Conservation (phyloP, 495 filamentous ascomycete genomes). For the Niebla homalea region DNA sequence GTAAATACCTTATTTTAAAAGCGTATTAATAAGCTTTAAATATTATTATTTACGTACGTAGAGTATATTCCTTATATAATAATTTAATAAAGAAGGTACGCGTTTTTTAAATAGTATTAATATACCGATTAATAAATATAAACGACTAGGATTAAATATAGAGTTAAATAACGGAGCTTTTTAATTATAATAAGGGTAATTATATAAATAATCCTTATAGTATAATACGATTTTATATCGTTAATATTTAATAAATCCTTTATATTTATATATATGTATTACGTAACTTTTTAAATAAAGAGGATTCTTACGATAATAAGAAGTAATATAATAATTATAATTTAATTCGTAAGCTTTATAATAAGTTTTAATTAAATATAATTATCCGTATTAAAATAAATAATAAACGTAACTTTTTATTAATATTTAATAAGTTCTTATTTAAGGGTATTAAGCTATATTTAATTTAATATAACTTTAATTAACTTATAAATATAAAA, state of each 20-base stretch:
- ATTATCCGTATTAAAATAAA: background rate
- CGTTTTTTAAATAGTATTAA: background rate
- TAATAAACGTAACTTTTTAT: background rate
- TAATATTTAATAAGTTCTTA: background rate
- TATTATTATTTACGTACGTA: background rate
- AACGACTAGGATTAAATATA: background rate
- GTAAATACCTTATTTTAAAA: slow-evolving; percentile 5
- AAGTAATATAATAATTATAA: background rate
- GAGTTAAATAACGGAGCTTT: background rate
- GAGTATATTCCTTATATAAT: slow-evolving; percentile 4
- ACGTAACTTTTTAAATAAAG: background rate
- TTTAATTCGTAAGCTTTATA: background rate
- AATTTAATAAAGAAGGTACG: slow-evolving; percentile 4
- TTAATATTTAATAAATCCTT: background rate
- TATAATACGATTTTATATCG: background rate
- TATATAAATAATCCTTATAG: too few species aligned
- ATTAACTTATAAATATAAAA: too few species aligned
- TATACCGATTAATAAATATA: background rate
- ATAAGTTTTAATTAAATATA: background rate
- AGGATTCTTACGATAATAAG: background rate
- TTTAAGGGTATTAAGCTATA: too few species aligned
- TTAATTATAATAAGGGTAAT: too few species aligned
- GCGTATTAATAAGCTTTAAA: background rate
- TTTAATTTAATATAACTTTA: too few species aligned
- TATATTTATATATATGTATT: background rate